These are phyloP conservation scores for Phyllostachys edulis DNA, from an alignment of 176 grass and related monocot species.

Conservation along the genomic window DNA sequence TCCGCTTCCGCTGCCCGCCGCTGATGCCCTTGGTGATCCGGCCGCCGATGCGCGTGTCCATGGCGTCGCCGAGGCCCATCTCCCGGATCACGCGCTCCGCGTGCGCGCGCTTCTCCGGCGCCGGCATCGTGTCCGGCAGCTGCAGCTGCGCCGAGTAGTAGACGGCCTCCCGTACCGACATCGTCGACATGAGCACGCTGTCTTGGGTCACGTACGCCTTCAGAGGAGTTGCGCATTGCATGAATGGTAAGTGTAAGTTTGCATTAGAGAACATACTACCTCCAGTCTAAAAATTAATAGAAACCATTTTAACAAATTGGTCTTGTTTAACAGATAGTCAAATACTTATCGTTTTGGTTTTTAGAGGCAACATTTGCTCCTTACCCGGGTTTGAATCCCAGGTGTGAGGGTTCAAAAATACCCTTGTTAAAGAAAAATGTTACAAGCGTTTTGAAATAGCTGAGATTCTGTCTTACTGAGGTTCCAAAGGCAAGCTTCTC, in stretches of 20 bases:
- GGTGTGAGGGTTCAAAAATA: no score
- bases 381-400: no score
- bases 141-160: conserved; percentile 67
- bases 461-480: no score
- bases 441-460: no score
- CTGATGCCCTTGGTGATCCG: conserved; percentile 57
- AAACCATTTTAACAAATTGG: no score
- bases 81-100: conserved; percentile 48
- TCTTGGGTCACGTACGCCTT: conserved; percentile 79
- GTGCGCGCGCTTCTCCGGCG: conserved; percentile 38
- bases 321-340: no score
- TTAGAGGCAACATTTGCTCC: no score
- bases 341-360: no score
- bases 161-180: conserved; percentile 55
- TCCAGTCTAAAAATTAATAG: no score
- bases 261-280: background rate
- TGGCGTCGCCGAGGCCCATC: conserved; percentile 57
- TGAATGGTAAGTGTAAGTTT: background rate
- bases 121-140: conserved; percentile 49
- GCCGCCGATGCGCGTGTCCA: conserved; percentile 59
- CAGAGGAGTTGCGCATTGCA: background rate
- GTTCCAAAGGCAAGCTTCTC: no score
- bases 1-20: conserved; percentile 52
- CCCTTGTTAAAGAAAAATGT: no score
- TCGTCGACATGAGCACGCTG: conserved; percentile 62